These are phyloP conservation scores for Huntiella moniliformis DNA, from an alignment of 2,329 filamentous ascomycete genomes.

Conservation along the genomic window DNA sequence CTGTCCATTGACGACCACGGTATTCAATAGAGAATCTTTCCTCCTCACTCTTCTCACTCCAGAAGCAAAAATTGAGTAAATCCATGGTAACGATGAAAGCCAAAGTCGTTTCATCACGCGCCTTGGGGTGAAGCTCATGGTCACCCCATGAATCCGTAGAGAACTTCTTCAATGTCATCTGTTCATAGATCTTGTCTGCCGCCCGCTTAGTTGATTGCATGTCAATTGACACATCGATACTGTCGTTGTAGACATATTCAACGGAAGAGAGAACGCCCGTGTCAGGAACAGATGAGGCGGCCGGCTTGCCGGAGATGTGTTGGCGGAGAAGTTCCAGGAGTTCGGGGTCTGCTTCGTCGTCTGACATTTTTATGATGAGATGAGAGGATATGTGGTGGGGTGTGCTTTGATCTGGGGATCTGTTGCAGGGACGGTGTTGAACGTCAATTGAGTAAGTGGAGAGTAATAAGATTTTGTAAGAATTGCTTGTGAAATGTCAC, in stretches of 20 bases:
- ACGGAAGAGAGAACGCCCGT: constrained; percentile 69
- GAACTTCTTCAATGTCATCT: constrained; percentile 72
- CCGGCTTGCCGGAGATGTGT: constrained; percentile 45
- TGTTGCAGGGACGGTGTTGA: too few species aligned
- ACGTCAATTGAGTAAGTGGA: too few species aligned
- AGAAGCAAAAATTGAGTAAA: constrained; percentile 90
- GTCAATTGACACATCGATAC: constrained; percentile 79
- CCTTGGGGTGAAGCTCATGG: constrained; percentile 76
- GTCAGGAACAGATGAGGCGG: constrained; percentile 41
- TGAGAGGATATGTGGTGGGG: neutral
- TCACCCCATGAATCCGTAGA: constrained; percentile 72
- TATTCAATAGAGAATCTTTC: constrained; percentile 74
- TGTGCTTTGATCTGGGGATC: neutral
- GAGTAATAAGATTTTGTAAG: too few species aligned
- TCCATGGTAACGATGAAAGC: constrained; percentile 98
- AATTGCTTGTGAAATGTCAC: too few species aligned
- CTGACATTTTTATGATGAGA: constrained; percentile 45
- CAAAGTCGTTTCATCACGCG: constrained; percentile 60
- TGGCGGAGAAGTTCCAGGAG: constrained; percentile 71
- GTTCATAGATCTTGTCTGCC: constrained; percentile 55
- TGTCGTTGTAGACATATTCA: constrained; percentile 76
- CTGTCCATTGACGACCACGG: constrained; percentile 65
- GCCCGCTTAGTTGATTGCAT: constrained; percentile 68
- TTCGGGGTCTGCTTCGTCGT: constrained; percentile 80
- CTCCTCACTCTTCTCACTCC: constrained; percentile 53